Evolutionary conservation across 179 eudicot genomes (phyloP), one percentile per base, ranked within the genome.

Genomic region (Spergularia azorica): DNA sequence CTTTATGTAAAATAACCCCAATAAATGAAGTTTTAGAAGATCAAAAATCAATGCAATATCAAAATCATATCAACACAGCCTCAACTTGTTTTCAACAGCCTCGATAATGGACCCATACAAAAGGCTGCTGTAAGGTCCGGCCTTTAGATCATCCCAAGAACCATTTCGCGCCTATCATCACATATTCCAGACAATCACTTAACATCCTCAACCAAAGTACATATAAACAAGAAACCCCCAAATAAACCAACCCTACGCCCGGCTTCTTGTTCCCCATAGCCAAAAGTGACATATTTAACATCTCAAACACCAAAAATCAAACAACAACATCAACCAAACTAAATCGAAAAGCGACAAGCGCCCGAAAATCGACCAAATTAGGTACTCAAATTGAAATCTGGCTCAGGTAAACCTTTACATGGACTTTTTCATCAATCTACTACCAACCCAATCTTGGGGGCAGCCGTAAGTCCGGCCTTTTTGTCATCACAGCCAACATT

Each of bases 391-490:
- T 18, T 69, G 11, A 3, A 36, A 52, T 65, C 18, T 52, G 38
- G 71, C 71, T 54, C 59, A 54, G 78, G 17, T 63, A n/a, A 57
- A 66, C 65, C 72, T 76, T 51, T 64, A 18, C 78, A 32, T 48
- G 12, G 16, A 50, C 15, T 39, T 75, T 38, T 0, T 69, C 67
- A 50, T 46, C 79, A 77, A 60, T 48, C 65, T 52, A 67, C 79
- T 67, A 77, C 70, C 78, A 73, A 67, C 58, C 67, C 72, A 77
- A 18, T 17, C 46, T 5, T 4, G 75, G 75, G 77, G 77, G 78
- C 74, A 78, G 81, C 81, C 79, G 39, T 78, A 72, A 71, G 74
- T 63, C 58, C 68, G 78, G 78, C 77, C 84, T 81, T 79, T 79
- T 48, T 18, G 12, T 79, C 78, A 51, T 79, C 78, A 79, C 32